These are phyloP conservation scores for Grosmannia huntii DNA, from an alignment of 2,329 filamentous ascomycete species.

Conservation along the genomic window DNA sequence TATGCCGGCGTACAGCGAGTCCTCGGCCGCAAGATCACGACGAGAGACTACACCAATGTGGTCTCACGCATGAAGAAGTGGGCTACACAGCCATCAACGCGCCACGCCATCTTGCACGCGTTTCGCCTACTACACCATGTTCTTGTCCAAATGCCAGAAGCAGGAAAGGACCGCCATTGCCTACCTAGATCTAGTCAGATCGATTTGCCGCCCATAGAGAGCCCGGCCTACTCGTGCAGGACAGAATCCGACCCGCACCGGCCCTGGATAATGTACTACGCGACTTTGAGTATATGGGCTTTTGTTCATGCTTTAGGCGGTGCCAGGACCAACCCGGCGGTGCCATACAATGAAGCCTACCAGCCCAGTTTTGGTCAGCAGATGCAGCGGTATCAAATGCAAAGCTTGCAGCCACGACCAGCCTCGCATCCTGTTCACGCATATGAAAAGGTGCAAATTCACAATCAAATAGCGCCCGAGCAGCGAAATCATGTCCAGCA, in stretches of 20 bases:
- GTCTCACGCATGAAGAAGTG: slow-evolving; percentile 66
- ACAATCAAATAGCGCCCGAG: neutral
- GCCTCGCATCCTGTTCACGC: neutral
- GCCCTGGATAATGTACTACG: slow-evolving; percentile 85
- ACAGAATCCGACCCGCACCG: slow-evolving; percentile 73
- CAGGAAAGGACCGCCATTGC: slow-evolving; percentile 8
- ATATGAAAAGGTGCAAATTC: neutral
- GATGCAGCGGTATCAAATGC: neutral
- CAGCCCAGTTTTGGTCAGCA: neutral
- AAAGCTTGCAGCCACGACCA: neutral
- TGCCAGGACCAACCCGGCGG: neutral
- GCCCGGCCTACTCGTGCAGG: slow-evolving; percentile 52
- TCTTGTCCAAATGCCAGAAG: slow-evolving; percentile 41
- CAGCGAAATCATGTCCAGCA: neutral
- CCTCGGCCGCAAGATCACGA: slow-evolving; percentile 59
- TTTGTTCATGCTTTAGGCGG: slow-evolving; percentile 64
- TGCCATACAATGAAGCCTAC: neutral
- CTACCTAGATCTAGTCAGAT: slow-evolving; percentile 1
- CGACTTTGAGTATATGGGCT: slow-evolving; percentile 73
- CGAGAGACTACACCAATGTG: slow-evolving; percentile 60
- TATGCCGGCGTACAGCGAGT: slow-evolving; percentile 69
- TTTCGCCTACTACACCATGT: slow-evolving; percentile 70
- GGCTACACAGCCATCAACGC: slow-evolving; percentile 61
- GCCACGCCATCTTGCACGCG: slow-evolving; percentile 75
- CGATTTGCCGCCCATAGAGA: slow-evolving; percentile 23